phyloP scores from a whole-genome alignment of 805 yeast genomes.

The Candida orba region DNA sequence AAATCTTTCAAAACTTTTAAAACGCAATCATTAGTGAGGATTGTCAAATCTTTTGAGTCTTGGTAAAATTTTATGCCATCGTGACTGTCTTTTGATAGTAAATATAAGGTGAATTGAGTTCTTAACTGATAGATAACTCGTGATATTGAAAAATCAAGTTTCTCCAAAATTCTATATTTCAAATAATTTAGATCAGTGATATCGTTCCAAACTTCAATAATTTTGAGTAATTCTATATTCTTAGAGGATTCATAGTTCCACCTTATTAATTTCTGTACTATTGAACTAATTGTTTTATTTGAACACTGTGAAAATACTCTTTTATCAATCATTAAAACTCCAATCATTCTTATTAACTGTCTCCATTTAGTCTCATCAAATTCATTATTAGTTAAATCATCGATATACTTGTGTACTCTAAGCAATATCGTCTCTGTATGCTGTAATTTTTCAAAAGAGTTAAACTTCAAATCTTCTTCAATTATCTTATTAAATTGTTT shows the following conservation, averaged over 20 bases:
- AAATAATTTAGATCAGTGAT: neutral
- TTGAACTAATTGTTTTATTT: neutral
- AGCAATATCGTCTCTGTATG: neutral
- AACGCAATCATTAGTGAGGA: too few relatives aligned
- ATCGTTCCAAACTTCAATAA: constrained; percentile 5
- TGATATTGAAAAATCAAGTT: neutral
- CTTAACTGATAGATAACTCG: constrained; percentile 1
- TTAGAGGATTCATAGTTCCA: constrained; percentile 6
- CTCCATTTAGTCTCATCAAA: neutral
- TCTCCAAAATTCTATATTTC: constrained; percentile 7
- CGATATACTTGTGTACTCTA: constrained; percentile 6
- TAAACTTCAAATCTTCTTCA: neutral
- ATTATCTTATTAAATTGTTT: neutral
- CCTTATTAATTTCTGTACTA: neutral
- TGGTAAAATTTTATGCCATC: neutral
- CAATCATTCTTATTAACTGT: constrained; percentile 1
- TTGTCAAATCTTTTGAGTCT: too few relatives aligned
- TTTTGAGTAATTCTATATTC: neutral
- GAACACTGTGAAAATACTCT: neutral
- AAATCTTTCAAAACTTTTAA: too few relatives aligned
- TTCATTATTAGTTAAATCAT: neutral
- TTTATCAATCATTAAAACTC: constrained; percentile 10
- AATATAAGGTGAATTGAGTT: neutral
- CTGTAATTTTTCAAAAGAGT: constrained; percentile 6
- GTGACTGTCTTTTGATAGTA: constrained; percentile 1